Conservation (phyloP, 441 rosid species). For the Pelargonium australe region DNA sequence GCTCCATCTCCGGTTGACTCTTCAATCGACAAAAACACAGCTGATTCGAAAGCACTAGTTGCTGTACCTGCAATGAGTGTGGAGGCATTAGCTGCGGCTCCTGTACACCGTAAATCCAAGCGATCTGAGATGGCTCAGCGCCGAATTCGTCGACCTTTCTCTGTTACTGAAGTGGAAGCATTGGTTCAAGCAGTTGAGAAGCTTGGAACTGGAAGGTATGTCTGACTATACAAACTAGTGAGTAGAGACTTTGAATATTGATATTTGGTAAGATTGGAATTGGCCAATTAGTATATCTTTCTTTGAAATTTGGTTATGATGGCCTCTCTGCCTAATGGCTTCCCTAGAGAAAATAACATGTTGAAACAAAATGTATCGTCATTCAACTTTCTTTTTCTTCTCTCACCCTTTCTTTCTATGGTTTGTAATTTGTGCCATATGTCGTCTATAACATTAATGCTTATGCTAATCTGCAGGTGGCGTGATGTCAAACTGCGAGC, state of each 20-base stretch:
- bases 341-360: too few relatives aligned
- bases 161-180: constrained; percentile 95
- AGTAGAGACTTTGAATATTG: neutral
- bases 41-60: constrained; percentile 52
- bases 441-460: neutral
- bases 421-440: too few relatives aligned
- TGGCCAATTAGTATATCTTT: neutral
- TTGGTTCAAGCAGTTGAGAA: constrained; percentile 94
- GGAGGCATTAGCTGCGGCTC: constrained; percentile 54
- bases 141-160: constrained; percentile 98
- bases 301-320: neutral
- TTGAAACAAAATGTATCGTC: too few relatives aligned
- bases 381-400: neutral
- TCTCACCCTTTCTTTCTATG: neutral
- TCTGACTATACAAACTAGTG: neutral
- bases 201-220: constrained; percentile 95
- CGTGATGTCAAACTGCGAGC: constrained; percentile 84
- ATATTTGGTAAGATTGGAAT: neutral
- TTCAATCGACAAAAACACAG: constrained; percentile 32
- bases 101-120: constrained; percentile 51
- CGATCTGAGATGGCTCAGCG: constrained; percentile 67
- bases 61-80: constrained; percentile 41
- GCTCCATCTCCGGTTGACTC: constrained; percentile 47
- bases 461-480: constrained; percentile 54
- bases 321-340: neutral